Evolutionary conservation across 345 rosid species (phyloP), one percentile per base, ranked within the genome.

Genomic region (Hibiscus trionum): DNA sequence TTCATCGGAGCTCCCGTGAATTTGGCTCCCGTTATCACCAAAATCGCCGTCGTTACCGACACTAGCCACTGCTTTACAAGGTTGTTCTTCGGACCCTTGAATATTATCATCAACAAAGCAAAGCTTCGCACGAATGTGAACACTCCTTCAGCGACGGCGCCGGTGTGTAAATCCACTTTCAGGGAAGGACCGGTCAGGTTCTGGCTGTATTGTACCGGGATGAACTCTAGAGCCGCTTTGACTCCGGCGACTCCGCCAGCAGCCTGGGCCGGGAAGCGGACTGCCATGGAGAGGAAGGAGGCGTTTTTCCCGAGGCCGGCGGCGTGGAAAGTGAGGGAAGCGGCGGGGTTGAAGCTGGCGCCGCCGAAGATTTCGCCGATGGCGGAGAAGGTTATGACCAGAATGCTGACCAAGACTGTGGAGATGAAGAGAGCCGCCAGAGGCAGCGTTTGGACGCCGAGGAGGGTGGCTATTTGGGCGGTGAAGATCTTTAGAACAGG

Each of bases 1-100:
- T 90, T 90, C 86, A 90, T 80, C 42, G 87, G 79, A 70, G 93
- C 88, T 16, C 96, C 96, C 0, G 96, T 90, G 73, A 79, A 90
- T 17, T 72, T 60, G 0, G 86, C 74, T 11, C 96, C 96, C 0
- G 76, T 39, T 7, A 75, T 24, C 14, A 88, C 85, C 65, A 88
- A 74, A 14, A 73, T 78, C 44, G 82, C 77, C 0, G 93, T 90
- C 8, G 72, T 70, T 49, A 69, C 47, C 14, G 88, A 83, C 73
- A 85, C 69, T 71, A 88, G 59, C 90, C 86, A 88, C 9, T 82
- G 70, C 83, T 88, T 80, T 69, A 86, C 5, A 62, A 85, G 7
- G 0, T 64, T 1, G 70, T 49, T 85, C 37, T 66, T 83, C 11
- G 96, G 93, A 53, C 93, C 96, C 64, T 31, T 85, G 0, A 80